Base-by-base conservation (phyloP, 129 eudicot species). In the Chrysanthemum seticuspe region DNA sequence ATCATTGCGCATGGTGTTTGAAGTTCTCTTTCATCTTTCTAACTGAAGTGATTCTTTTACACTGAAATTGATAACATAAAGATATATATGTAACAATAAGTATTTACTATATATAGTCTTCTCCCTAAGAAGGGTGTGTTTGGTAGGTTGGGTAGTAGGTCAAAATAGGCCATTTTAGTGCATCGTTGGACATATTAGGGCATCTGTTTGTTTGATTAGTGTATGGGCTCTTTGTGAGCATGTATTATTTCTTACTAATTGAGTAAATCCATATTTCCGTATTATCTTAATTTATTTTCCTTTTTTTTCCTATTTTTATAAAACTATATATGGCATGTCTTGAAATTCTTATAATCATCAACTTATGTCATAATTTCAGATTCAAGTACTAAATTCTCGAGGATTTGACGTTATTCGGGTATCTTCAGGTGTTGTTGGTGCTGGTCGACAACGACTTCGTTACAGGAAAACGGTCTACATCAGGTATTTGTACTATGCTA, bases 321-420 rank as follows among this genome's bases (percentile, higher is more conserved):
- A 53, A 27, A 57, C 18, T 40, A 0, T 10, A 0, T 31, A 18
- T 16, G 27, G 13, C 54, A n/a, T 67, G 62, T 74, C 13, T 21
- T 65, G 51, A 65, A 52, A 72, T 65, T 53, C 74, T 68, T 68
- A 68, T 64, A 45, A 27, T 50, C 5, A 11, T 66, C 19, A 58
- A 67, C 18, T 53, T 81, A 5, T 52, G 13, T 79, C 27, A 49
- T 53, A 49, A 62, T 57, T 89, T 87, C 95, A 93, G 96, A 71
- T 93, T 64, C 94, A 85, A 44, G 90, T 81, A 58, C 81, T 93
- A 63, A 93, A 85, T 57, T 40, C 84, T 55, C 83, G 86, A 74
- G 98, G 98, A 78, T 86, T 73, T 62, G 98, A 93, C 85, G 95
- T 93, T 74, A 89, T 93, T 83, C 79, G 89, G 87, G 98, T 93